Evolutionary conservation across 768 basidiomycete genomes (phyloP), one percentile per base, ranked within the genome.

Genomic region (Termitomyces titanicus): DNA sequence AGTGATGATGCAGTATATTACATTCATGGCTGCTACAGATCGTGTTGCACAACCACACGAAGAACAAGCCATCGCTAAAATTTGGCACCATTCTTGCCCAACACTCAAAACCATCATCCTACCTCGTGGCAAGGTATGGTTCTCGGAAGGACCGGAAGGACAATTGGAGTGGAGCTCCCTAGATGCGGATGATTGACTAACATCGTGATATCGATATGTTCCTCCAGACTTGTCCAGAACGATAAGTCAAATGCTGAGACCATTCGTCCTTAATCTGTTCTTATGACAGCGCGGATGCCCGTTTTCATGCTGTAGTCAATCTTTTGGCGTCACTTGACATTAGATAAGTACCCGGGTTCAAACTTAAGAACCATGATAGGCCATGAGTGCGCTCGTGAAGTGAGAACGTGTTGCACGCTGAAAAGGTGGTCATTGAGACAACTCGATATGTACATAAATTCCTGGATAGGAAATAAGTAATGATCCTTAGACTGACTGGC

Each of bases 81-180:
- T 68, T 43, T 87, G 85, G 85, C 79, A 80, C 52, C 60, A 65
- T 20, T 77, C 77, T 24, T 87, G 85, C 65, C 81, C 83, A 3
- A 83, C 84, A 0, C 71, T 87, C 29, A 73, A 74, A 54, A 86
- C 86, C 0, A 82, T 88, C 51, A 85, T 88, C 15, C 68, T 88
- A 0, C 84, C 86, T 0, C 75, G 76, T 55, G 86, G 86, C 2
- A 68, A 77, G 50, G 79, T 86, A 8, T 88, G 86, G 86, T 85
- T 84, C 50, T 51, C 55, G 12, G 71, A 75, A 54, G 70, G 64
- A 24, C 53, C 55, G 17, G 71, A 75, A 50, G 70, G 63, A 31
- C 56, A 56, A 35, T 51, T 44, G 13, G 56, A 58, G 25, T 62
- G 61, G 59, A 56, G 33, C 25, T 48, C 52, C 11, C 15, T 63